Conservation (phyloP, 352 stramenopile species). For the Pythium utonaiense region DNA sequence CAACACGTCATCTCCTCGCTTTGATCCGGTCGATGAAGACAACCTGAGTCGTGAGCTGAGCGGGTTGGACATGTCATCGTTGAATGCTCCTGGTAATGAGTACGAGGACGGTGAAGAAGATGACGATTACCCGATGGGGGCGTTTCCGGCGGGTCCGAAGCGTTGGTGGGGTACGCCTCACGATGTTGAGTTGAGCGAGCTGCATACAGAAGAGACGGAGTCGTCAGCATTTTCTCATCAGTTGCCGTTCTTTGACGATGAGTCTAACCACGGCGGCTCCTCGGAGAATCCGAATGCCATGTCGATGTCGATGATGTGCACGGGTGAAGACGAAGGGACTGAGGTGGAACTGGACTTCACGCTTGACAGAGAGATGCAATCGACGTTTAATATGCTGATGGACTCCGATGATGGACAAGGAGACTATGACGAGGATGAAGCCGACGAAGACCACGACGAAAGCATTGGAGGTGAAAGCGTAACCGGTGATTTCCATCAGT, state of each 20-base stretch:
- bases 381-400: conserved; percentile 66
- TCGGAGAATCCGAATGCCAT: conserved; percentile 40
- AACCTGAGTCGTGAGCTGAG: conserved; percentile 7
- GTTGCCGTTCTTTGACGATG: conserved; percentile 46
- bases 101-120: conserved; percentile 41
- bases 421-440: conserved; percentile 33
- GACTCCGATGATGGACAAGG: conserved; percentile 38
- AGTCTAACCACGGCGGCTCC: conserved; percentile 23
- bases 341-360: conserved; percentile 84
- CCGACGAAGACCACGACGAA: conserved; percentile 25
- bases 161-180: conserved; percentile 64
- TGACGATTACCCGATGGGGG: conserved; percentile 41
- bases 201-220: conserved; percentile 72
- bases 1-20: conserved; percentile 27
- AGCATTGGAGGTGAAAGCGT: neutral
- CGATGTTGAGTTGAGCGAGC: conserved; percentile 70
- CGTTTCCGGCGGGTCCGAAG: conserved; percentile 61
- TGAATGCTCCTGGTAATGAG: neutral
- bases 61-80: neutral
- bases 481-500: neutral
- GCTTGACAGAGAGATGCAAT: conserved; percentile 71
- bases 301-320: conserved; percentile 83
- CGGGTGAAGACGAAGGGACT: conserved; percentile 58
- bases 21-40: conserved; percentile 53
- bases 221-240: conserved; percentile 60